Evolutionary conservation across 192 early-diverging fungal genomes (phyloP), one percentile per base, ranked within the genome.

Genomic region (Entomortierella parvispora): DNA sequence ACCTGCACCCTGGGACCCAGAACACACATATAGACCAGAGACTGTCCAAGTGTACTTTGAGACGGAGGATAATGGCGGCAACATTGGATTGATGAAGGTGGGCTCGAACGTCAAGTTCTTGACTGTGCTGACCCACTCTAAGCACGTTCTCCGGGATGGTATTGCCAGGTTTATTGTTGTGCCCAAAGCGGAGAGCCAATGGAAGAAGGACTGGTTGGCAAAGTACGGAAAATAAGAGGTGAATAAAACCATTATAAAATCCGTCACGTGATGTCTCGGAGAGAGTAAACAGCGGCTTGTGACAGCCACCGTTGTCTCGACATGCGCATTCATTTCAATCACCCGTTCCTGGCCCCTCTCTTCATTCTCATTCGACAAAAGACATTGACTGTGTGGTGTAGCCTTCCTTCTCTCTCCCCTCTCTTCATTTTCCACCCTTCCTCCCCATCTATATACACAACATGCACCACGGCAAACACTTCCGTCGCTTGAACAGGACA

Each of bases 151-250:
- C 25, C 86, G 90, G 46, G 92, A 99, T 71, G 93, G 95, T 4
- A 88, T 98, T 23, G 88, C 91, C 9, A 89, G 83, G 56, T 94
- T 99, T 82, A 87, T 96, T 66, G 88, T 99, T 33, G 69, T 99
- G n/a, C 87, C 90, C n/a, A 87, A 89, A 46, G 71, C 63, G 37
- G 74, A 77, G 52, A 63, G 52, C 26, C 65, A 77, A 31, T 77
- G 74, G 74, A 77, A 77, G 66, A 77, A 77, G 58, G 74, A 77
- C 32, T 77, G 74, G 74, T 29, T 77, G 17, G 74, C 74, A 7
- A 77, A 77, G 65, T 77, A 77, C 43, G 74, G 74, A 4, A 77
- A 77, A 37, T 75, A 75, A 44, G 50, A 23, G 9, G 4, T 32
- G 2, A 57, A 6, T 28, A 44, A 26, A 44, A 44, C 9, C 33